Percentiles rank a stretch among this genome's conserved stretches.
Evolutionary conservation across 1,284 basidiomycete genomes (phyloP).

Genomic region (Xanthoconium separans): DNA sequence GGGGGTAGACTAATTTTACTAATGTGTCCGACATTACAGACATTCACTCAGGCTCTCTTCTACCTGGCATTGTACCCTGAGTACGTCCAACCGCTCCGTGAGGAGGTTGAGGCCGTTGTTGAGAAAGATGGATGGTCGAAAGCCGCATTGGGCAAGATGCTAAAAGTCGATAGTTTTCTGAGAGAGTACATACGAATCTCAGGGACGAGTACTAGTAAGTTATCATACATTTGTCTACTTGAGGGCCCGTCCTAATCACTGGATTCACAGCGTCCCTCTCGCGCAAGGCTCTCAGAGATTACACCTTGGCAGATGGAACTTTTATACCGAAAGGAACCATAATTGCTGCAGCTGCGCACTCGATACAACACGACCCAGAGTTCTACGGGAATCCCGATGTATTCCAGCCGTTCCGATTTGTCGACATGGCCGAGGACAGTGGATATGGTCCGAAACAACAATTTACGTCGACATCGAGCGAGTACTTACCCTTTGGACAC

Average conservation of each 20-base stretch:
- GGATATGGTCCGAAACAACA: conserved; percentile 19
- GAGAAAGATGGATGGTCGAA: conserved; percentile 45
- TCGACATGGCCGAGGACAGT: conserved; percentile 11
- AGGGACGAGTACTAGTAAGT: conserved; percentile 16
- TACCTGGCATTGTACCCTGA: conserved; percentile 39
- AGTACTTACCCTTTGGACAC: too few relatives aligned
- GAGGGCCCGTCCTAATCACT: background rate
- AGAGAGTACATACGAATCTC: conserved; percentile 39
- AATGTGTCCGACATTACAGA: conserved; percentile 8
- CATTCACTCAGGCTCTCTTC: conserved; percentile 38
- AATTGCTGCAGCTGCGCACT: conserved; percentile 3
- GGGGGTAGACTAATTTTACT: background rate
- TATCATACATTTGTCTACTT: background rate
- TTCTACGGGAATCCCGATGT: background rate
- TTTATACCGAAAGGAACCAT: background rate
- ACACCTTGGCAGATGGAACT: background rate
- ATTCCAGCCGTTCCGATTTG: conserved; percentile 32
- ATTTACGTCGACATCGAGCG: conserved; percentile 9
- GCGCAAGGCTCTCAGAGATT: background rate
- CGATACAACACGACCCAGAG: conserved; percentile 27
- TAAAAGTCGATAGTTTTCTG: conserved; percentile 37
- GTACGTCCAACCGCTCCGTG: conserved; percentile 39
- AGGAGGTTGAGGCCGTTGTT: conserved; percentile 41
- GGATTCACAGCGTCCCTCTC: background rate
- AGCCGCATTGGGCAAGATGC: conserved; percentile 31